Evolutionary conservation across 2,329 filamentous ascomycete species (phyloP).

Genomic region (Fusarium oxysporum): DNA sequence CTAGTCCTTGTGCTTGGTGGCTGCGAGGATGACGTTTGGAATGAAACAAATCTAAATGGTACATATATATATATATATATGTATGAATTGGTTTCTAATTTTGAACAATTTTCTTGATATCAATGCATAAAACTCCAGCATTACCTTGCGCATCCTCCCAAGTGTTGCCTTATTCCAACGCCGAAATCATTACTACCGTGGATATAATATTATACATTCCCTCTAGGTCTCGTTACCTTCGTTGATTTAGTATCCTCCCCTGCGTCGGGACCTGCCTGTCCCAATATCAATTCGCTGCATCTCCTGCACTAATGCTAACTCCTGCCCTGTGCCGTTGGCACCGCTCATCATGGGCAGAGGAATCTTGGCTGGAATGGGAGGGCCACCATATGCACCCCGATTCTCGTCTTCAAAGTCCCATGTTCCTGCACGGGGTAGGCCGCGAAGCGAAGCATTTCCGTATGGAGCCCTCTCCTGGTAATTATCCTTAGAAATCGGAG

Average conservation of each 20-base stretch:
- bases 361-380: slow-evolving; percentile 78
- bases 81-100: slow-evolving; percentile 22
- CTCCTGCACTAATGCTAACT: slow-evolving; percentile 75
- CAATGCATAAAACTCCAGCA: slow-evolving; percentile 24
- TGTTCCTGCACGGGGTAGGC: slow-evolving; percentile 59
- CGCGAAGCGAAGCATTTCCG: slow-evolving; percentile 48
- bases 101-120: neutral
- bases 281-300: slow-evolving; percentile 76
- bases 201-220: slow-evolving; percentile 41
- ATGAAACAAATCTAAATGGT: neutral
- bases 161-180: slow-evolving; percentile 27
- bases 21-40: neutral
- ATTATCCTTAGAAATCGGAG: slow-evolving; percentile 64
- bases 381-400: slow-evolving; percentile 58
- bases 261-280: slow-evolving; percentile 66
- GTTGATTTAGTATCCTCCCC: slow-evolving; percentile 55
- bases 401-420: slow-evolving; percentile 68
- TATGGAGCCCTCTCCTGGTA: slow-evolving; percentile 58
- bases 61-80: neutral
- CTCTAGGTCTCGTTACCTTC: slow-evolving; percentile 33
- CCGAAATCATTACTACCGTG: slow-evolving; percentile 32
- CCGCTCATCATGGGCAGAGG: slow-evolving; percentile 67
- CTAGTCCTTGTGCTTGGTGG: neutral
- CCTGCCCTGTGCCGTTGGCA: slow-evolving; percentile 56
- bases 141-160: slow-evolving; percentile 12